Base-by-base conservation (phyloP, 352 stramenopile species). In the Phytopythium montanum region DNA sequence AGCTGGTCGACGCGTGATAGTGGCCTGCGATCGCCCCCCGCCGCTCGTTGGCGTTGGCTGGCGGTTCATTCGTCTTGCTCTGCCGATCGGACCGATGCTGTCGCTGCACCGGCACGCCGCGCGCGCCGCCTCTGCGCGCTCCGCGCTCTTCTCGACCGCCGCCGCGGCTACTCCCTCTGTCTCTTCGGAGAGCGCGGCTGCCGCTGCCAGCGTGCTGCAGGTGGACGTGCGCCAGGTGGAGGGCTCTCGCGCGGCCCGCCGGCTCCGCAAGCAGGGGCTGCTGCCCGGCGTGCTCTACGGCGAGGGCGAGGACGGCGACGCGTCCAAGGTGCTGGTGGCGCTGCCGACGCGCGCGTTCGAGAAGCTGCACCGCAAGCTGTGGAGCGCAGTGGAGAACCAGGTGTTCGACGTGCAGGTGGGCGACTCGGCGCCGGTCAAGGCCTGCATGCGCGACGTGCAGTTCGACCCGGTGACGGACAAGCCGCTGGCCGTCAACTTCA, bases 401-500 rank as follows among this genome's bases (percentile, higher is more conserved):
- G 87, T 96, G 14, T 96, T 94, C 62, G 73, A 92, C 16, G 72
- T 96, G 54, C 73, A 91, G 60, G 72, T 94, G 41, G 76, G 69
- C 42, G 77, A 88, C 46, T 68, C 85, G 41, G 34, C 55, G 28
- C 75, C 77, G 9, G 72, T 92, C 56, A 94, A 94, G 69, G 87
- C 81, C 48, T 85, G 88, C 65, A 94, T 96, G 85, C 85, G 87
- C 50, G 87, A 96, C 63, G 78, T 94, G 49, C 83, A 91, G 64
- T 77, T 96, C 60, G 76, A 96, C 61, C 81, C 62, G 85, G 86
- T 96, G 26, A 94, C 75, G 55, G 87, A 96, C 52, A 68, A 77
- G 49, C 85, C 87, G 13, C 21, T 94, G 45, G 68, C 83, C 36
- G 88, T 96, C 49, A 98, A 98, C 78, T 98, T 97, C 65, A 70